Evolutionary conservation across 495 filamentous ascomycete genomes (phyloP), one percentile per base, ranked within the genome.

Genomic region (Penicillium flavigenum): DNA sequence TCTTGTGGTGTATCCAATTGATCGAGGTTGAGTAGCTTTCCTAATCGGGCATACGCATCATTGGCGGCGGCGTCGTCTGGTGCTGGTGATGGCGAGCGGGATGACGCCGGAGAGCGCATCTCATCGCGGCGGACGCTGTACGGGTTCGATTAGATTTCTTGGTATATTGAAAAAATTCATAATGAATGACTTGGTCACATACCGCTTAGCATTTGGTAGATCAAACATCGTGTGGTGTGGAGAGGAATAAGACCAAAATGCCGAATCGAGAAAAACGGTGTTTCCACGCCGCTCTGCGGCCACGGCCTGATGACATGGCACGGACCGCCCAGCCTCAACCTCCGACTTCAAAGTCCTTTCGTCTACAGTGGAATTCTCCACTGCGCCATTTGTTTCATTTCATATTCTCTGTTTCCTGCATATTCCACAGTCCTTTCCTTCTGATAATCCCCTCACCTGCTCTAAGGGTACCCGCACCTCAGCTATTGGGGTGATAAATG

Each of bases 91-190:
- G 66, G 59, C 2, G 68, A 68, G 14, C 64, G 69, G 16, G 71
- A 64, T 12, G 76, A 77, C 43, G 50, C 36, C 3, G 68, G 61
- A 17, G 73, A 72, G 24, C 68, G 65, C 31, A 79, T 64, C 48
- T 79, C 75, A 50, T 79, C 65, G 54, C 76, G 76, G 17, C 76
- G 70, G 52, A 79, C 65, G 38, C 76, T 79, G 52, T 14, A 61
- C 24, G 12, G n/a, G 17, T 47, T 2, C 32, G 10, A 41, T 66
- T 57, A 62, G 60, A 4, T 24, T 24, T 29, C 52, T 53, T 41
- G 11, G 43, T 31, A 14, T 20, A 31, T 26, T 24, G 32, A 19
- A 14, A 12, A 12, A 26, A 17, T 4, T 1, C 5, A 24, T 22
- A 43, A 4, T 9, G 16, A 8, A 27, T 47, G 20, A 14, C 42